Percentiles rank a stretch among this genome's conserved stretches.
These are phyloP conservation scores for Heliamphora exappendiculata DNA, from an alignment of 148 eudicot species.

Conservation along the genomic window DNA sequence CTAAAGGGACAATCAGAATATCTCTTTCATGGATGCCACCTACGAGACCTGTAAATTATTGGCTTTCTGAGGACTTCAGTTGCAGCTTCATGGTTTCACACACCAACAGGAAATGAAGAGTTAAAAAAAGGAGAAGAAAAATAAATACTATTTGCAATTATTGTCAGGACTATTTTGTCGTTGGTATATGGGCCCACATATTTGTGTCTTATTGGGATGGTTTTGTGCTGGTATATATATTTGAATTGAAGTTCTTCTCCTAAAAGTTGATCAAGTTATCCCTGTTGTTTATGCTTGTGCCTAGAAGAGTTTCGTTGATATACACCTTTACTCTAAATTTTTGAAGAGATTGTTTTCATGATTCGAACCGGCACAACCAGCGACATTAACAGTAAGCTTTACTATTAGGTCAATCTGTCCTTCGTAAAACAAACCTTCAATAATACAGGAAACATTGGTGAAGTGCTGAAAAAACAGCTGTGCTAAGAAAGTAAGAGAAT, in stretches of 20 bases:
- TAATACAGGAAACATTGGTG: too few relatives aligned
- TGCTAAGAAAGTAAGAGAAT: too few relatives aligned
- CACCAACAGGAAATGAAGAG: background rate
- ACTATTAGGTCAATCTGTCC: too few relatives aligned
- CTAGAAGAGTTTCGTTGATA: too few relatives aligned
- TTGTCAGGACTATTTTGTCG: background rate
- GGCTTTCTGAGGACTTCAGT: background rate
- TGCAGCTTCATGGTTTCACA: background rate
- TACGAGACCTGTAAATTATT: background rate
- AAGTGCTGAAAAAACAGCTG: too few relatives aligned
- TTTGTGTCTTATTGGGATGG: background rate
- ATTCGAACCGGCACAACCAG: too few relatives aligned
- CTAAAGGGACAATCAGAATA: background rate
- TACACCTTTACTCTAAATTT: too few relatives aligned
- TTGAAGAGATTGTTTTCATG: too few relatives aligned
- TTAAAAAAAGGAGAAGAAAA: background rate
- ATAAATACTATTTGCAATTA: background rate
- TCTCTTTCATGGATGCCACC: background rate
- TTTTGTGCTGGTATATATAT: background rate
- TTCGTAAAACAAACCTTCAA: too few relatives aligned
- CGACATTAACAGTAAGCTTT: too few relatives aligned
- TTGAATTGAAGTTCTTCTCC: background rate
- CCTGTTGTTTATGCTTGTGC: background rate
- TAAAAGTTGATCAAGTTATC: background rate
- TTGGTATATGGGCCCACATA: background rate